Base-by-base conservation (phyloP, 192 early-diverging fungal genomes). In the Rhizophagus sp. region DNA sequence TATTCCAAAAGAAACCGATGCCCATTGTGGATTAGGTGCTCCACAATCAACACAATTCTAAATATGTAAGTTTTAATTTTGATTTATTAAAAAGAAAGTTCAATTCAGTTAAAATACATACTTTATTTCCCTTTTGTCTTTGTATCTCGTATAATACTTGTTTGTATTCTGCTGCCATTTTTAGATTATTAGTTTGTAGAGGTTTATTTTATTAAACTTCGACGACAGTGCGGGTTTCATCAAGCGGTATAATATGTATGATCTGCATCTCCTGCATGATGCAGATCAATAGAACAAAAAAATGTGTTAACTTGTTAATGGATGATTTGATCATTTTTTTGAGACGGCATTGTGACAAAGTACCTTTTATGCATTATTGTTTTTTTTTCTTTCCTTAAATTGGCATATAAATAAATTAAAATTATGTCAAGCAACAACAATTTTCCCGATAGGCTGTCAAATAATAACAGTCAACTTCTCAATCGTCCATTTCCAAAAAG, bases 1-100 rank as follows among this genome's bases (percentile, higher is more conserved):
- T 76, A 95, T 97, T 62, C 95, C 97, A 81, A 96, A 91, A 34
- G 95, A 94, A 36, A 97, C 96, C 81, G 91, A 93, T 12, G 97
- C 96, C 98, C 97, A 97, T 76, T 95, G 93, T 19, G 91, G 93
- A 73, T 92, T 92, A 72, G 93, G 94, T 41, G 91, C 91, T 61
- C 91, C 90, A 86, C 97, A 98, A 84, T 98, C 97, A 74, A 98
- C 91, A 84, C 97, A 97, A 24, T 85, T 85, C 85, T 89, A 85
- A 75, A 71, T 19, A 24, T 78, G 78, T 24, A 41, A 52, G 71
- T 22, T 17, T 22, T 9, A 39, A 36, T 1, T 22, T 8, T 8
- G 19, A 36, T 19, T n/a, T 33, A 66, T 41, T 41, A 30, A 30
- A n/a, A 15, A 66, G 8, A 66, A 27, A 27, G 4, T 1, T 13